These are phyloP conservation scores for Epichloe brachyelytri DNA, from an alignment of 2,329 filamentous ascomycete species.

Conservation along the genomic window DNA sequence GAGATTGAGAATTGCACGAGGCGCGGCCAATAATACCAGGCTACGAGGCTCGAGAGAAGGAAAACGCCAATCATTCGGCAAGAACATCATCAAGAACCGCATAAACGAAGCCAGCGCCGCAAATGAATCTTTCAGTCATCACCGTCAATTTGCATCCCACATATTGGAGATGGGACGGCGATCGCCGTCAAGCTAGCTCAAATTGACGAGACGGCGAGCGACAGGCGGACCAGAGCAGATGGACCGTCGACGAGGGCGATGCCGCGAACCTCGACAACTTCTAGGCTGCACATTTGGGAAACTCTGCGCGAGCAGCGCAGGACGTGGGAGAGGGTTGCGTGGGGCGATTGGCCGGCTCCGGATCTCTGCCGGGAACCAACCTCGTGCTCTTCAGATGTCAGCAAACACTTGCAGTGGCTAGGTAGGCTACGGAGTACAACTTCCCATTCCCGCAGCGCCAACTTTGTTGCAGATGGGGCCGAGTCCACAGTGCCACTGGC, in stretches of 20 bases:
- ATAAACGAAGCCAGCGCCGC: too few species aligned
- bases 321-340: neutral
- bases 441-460: neutral
- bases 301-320: neutral
- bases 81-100: neutral
- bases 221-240: neutral
- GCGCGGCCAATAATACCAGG: neutral
- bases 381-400: slow-evolving; percentile 5
- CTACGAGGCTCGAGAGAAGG: too few species aligned
- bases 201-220: neutral
- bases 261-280: too few species aligned
- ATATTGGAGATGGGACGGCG: neutral
- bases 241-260: too few species aligned
- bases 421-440: neutral
- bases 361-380: slow-evolving; percentile 3
- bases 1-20: neutral
- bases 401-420: neutral
- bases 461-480: neutral
- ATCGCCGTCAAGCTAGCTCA: neutral
- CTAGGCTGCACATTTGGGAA: too few species aligned
- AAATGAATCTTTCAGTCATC: too few species aligned
- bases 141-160: neutral
- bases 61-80: neutral
- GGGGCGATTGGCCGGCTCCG: slow-evolving; percentile 5
- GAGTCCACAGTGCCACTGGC: neutral